Conservation (phyloP, 768 basidiomycete genomes). For the Suillus subluteus region DNA sequence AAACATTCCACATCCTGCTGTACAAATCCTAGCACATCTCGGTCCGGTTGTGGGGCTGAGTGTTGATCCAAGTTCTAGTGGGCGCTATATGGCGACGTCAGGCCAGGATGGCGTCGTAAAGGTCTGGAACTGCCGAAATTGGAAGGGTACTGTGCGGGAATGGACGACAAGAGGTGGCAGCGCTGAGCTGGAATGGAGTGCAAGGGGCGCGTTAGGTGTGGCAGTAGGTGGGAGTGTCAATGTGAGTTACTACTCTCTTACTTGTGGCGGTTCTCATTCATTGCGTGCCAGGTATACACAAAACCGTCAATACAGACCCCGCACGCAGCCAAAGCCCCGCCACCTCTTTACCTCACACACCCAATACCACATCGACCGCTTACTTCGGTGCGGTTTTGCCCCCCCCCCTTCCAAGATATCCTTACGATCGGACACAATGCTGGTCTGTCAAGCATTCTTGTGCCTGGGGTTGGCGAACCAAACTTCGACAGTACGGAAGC, state of each 20-base stretch:
- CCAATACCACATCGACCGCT: slow-evolving; percentile 81
- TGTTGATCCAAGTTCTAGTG: slow-evolving; percentile 84
- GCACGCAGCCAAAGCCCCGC: slow-evolving; percentile 50
- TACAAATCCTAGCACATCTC: slow-evolving; percentile 88
- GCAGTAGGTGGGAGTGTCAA: slow-evolving; percentile 85
- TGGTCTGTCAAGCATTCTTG: slow-evolving; percentile 84
- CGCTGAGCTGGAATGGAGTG: slow-evolving; percentile 82
- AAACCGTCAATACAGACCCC: slow-evolving; percentile 65
- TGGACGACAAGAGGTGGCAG: slow-evolving; percentile 74
- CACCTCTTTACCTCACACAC: slow-evolving; percentile 90
- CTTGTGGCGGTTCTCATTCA: slow-evolving; percentile 11
- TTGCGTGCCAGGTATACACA: slow-evolving; percentile 63
- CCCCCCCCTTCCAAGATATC: slow-evolving; percentile 87
- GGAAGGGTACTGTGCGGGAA: slow-evolving; percentile 85
- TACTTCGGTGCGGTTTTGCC: slow-evolving; percentile 78
- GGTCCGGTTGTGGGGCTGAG: slow-evolving; percentile 83
- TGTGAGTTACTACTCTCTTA: slow-evolving; percentile 44
- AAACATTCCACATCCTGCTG: slow-evolving; percentile 88
- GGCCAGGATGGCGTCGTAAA: slow-evolving; percentile 90
- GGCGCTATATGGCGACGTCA: slow-evolving; percentile 88
- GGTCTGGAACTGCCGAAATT: slow-evolving; percentile 96
- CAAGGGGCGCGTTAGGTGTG: slow-evolving; percentile 80
- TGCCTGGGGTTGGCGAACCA: slow-evolving; percentile 92
- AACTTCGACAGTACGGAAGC: slow-evolving; percentile 94
- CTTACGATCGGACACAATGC: slow-evolving; percentile 76